Evolutionary conservation across 805 yeast genomes (phyloP).

Genomic region (Wickerhamiella lipophila): DNA sequence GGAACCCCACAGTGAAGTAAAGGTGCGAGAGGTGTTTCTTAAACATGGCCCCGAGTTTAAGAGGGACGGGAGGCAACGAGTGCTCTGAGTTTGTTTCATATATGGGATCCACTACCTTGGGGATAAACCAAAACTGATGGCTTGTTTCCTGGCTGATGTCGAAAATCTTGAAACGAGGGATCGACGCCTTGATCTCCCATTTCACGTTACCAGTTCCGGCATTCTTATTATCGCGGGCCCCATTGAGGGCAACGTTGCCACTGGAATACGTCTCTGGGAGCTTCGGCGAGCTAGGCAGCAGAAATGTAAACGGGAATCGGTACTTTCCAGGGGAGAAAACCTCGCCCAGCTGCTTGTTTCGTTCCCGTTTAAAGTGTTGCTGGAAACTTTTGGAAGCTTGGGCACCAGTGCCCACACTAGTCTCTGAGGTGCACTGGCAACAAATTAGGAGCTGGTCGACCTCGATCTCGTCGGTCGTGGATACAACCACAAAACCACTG

Average conservation of each 20-base stretch:
- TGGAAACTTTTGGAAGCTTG: background rate
- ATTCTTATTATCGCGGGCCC: background rate
- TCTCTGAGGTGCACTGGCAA: conserved; percentile 9
- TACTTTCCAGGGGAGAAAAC: conserved; percentile 40
- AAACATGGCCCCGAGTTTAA: conserved; percentile 1
- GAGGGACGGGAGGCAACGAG: conserved; percentile 1
- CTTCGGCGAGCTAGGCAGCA: conserved; percentile 39
- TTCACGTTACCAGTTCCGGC: conserved; percentile 5
- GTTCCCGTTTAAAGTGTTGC: background rate
- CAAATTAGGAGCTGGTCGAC: conserved; percentile 2
- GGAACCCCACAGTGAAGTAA: background rate
- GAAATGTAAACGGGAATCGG: conserved; percentile 62
- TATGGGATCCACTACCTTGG: background rate
- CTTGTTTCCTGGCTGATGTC: conserved; percentile 6
- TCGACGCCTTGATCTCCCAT: conserved; percentile 8
- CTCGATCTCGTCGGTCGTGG: background rate
- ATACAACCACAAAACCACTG: conserved; percentile 1
- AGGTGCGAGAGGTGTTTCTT: conserved; percentile 1
- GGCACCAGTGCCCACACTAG: background rate
- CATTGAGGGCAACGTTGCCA: conserved; percentile 6
- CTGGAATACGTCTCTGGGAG: conserved; percentile 11
- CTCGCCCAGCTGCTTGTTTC: background rate
- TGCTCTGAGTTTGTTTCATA: background rate
- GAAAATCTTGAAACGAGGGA: conserved; percentile 9
- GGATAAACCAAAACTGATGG: conserved; percentile 11